Evolutionary conservation across 2,329 filamentous ascomycete species (phyloP), one percentile per base, ranked within the genome.

Genomic region (Arthrocladium fulminans): DNA sequence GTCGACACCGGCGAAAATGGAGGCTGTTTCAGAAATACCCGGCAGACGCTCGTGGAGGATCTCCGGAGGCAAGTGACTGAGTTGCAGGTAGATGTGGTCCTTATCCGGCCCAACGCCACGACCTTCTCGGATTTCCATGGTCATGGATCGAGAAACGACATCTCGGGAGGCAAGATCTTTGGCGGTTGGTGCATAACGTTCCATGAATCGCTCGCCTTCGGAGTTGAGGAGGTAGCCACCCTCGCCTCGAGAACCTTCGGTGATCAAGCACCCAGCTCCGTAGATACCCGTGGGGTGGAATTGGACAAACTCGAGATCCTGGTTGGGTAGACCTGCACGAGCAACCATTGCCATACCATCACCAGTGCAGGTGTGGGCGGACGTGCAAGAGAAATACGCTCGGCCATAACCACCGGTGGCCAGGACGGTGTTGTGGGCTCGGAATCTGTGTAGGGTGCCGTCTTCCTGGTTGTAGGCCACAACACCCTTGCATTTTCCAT

Each of bases 271-370:
- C 58, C 90, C 90, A 63, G 90, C 92, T 63, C 92, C 92, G 70
- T 98, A 98, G 73, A 98, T 97, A 80, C 90, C 90, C 58, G 90
- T 96, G 49, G 90, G 90, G 71, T 98, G 90, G 81, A 98, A 98
- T 73, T 98, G 90, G 55, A 98, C 92, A 71, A 98, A 98, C 70
- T 98, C 92, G 56, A 97, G 79, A 83, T 98, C 92, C 76, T 98
- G 92, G 79, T 95, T 95, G 62, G 92, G 90, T 34, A 98, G 84
- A 68, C 92, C 92, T 54, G 92, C 92, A 74, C 92, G 88, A 60
- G 90, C 86, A 63, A 97, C 90, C 92, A 98, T 97, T 59, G 92
- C 92, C 87, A 95, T 96, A 67, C 92, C 92, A 66, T 98, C 92
- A 79, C 92, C 92, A 54, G 92, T 98, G 72, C 90, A 96, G 56